Conservation (phyloP, 192 early-diverging fungal species). For the Backusella westeae region DNA sequence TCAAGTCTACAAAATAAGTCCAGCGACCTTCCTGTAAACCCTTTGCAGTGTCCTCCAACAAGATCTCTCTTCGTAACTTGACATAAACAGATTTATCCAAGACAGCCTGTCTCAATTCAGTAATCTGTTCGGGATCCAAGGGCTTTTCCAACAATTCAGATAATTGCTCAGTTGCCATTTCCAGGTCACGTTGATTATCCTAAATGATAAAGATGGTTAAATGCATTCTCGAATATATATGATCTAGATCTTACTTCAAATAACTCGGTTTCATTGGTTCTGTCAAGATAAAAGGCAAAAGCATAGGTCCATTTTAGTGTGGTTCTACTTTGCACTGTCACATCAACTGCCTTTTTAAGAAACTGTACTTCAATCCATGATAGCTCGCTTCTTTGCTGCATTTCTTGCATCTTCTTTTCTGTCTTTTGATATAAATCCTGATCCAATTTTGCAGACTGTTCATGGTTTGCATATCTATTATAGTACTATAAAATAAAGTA, state of each 20-base stretch:
- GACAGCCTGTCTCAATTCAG: conserved; percentile 79
- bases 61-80: conserved; percentile 76
- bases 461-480: conserved; percentile 97
- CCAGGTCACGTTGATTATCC: conserved; percentile 96
- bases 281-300: conserved; percentile 90
- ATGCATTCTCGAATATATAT: too few relatives aligned
- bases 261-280: conserved; percentile 83
- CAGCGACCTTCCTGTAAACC: conserved; percentile 85
- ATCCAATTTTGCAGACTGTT: conserved; percentile 88
- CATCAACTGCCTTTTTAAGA: conserved; percentile 87
- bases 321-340: conserved; percentile 82
- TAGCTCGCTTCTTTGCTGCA: conserved; percentile 84
- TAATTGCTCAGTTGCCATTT: conserved; percentile 95
- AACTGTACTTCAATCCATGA: conserved; percentile 99
- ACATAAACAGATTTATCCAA: conserved; percentile 96
- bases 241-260: conserved; percentile 61
- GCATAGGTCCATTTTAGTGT: conserved; percentile 98
- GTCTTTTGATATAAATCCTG: conserved; percentile 81
- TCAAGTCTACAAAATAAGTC: conserved; percentile 60
- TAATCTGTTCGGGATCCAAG: conserved; percentile 70
- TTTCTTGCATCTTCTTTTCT: conserved; percentile 93
- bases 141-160: conserved; percentile 89
- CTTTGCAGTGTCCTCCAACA: conserved; percentile 85
- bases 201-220: not conserved
- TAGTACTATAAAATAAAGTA: conserved; percentile 67